Conservation (phyloP, 352 stramenopile species). For the Phytophthora vignae region DNA sequence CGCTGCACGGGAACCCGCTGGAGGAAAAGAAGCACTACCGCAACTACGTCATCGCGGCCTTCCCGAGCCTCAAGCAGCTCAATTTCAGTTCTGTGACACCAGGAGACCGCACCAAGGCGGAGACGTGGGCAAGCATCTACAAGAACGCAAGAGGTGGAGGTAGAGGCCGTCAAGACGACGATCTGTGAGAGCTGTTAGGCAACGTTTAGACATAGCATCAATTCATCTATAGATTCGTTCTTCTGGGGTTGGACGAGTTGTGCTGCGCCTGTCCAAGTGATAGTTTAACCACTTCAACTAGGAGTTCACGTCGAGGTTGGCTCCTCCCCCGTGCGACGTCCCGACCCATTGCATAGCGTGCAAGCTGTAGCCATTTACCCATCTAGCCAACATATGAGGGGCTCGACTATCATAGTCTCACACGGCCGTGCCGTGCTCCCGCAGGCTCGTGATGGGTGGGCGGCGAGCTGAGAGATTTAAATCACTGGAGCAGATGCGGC, state of each 20-base stretch:
- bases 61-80: slow-evolving; percentile 72
- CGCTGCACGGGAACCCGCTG: slow-evolving; percentile 84
- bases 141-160: slow-evolving; percentile 42
- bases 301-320: slow-evolving; percentile 10
- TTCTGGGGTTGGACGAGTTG: too few species aligned
- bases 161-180: slow-evolving; percentile 16
- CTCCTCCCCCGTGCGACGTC: slow-evolving; percentile 18
- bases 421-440: neutral
- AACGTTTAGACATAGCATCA: neutral
- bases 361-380: neutral
- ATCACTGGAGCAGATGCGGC: too few species aligned
- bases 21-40: slow-evolving; percentile 90
- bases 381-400: neutral
- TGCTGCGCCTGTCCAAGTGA: slow-evolving; percentile 36
- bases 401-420: neutral
- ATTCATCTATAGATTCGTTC: too few species aligned
- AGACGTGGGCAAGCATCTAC: slow-evolving; percentile 79
- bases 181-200: slow-evolving; percentile 10
- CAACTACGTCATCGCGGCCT: slow-evolving; percentile 82
- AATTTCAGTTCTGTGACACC: slow-evolving; percentile 81
- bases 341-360: slow-evolving; percentile 25
- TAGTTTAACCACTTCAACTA: slow-evolving; percentile 39
- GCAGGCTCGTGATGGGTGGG: neutral
- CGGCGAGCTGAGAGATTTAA: too few species aligned
- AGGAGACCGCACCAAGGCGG: slow-evolving; percentile 68